phyloP scores from a whole-genome alignment of 805 yeast genomes.

The Candida silvicultrix region DNA sequence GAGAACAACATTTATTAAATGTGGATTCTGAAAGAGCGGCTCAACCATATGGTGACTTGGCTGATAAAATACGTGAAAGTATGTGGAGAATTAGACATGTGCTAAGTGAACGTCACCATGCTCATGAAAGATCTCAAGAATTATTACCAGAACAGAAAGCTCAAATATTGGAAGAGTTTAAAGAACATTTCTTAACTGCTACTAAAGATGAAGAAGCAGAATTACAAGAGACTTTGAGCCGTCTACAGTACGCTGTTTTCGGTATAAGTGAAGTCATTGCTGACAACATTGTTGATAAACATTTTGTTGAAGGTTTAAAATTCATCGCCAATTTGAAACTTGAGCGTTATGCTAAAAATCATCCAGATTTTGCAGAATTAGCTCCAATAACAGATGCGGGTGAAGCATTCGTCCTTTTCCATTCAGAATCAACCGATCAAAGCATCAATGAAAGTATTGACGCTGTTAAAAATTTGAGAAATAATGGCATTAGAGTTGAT shows the following conservation, averaged over 20 bases:
- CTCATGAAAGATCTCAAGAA: slow-evolving; percentile 53
- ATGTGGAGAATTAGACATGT: slow-evolving; percentile 85
- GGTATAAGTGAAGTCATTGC: slow-evolving; percentile 73
- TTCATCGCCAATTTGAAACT: slow-evolving; percentile 66
- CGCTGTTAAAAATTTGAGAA: slow-evolving; percentile 42
- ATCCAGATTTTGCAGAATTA: slow-evolving; percentile 33
- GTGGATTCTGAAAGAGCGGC: slow-evolving; percentile 35
- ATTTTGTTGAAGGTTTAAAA: slow-evolving; percentile 61
- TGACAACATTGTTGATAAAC: slow-evolving; percentile 50
- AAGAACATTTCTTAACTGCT: slow-evolving; percentile 46
- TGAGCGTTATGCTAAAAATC: slow-evolving; percentile 44
- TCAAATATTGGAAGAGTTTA: slow-evolving; percentile 51
- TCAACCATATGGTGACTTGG: slow-evolving; percentile 20
- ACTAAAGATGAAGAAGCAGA: slow-evolving; percentile 49
- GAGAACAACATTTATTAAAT: slow-evolving; percentile 63
- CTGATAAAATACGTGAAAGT: slow-evolving; percentile 44
- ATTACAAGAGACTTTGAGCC: slow-evolving; percentile 61
- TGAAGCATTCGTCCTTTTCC: slow-evolving; percentile 43
- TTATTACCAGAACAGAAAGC: slow-evolving; percentile 37
- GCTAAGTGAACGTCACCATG: slow-evolving; percentile 75
- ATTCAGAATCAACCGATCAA: slow-evolving; percentile 35
- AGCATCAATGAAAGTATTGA: slow-evolving; percentile 34
- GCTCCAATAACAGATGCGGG: slow-evolving; percentile 24
- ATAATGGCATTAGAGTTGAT: slow-evolving; percentile 24
- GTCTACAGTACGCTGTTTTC: slow-evolving; percentile 76